phyloP scores from a whole-genome alignment of 202 grass and related monocot species.

The Hordeum pubiflorum region DNA sequence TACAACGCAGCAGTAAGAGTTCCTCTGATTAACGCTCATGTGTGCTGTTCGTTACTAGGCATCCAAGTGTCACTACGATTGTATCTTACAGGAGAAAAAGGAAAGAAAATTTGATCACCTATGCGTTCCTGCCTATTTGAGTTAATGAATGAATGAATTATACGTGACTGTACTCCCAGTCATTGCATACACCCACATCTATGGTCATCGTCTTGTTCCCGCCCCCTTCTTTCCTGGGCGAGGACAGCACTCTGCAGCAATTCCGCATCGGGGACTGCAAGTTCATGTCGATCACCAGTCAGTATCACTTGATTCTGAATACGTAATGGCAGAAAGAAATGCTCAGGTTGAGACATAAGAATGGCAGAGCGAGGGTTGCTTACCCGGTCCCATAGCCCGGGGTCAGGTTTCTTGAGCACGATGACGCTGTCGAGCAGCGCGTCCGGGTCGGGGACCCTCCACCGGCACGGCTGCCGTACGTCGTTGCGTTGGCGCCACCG shows the following conservation, averaged over 20 bases:
- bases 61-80: neutral
- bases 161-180: slow-evolving; percentile 52
- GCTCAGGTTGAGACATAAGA: neutral
- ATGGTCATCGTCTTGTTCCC: slow-evolving; percentile 59
- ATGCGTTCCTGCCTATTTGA: neutral
- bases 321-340: neutral
- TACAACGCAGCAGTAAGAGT: neutral
- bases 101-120: slow-evolving; percentile 11
- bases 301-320: neutral
- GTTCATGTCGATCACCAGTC: slow-evolving; percentile 11
- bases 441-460: slow-evolving; percentile 53
- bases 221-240: slow-evolving; percentile 26
- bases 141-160: slow-evolving; percentile 8
- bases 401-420: slow-evolving; percentile 66
- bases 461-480: slow-evolving; percentile 36
- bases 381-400: slow-evolving; percentile 57
- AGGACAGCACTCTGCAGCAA: slow-evolving; percentile 70
- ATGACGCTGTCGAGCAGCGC: slow-evolving; percentile 44
- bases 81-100: neutral
- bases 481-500: slow-evolving; percentile 32
- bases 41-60: neutral
- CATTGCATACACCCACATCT: slow-evolving; percentile 66
- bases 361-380: slow-evolving; percentile 8
- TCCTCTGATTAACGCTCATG: neutral
- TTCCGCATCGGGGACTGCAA: slow-evolving; percentile 78